These are phyloP conservation scores for Thermothielavioides terrestris DNA, from an alignment of 495 filamentous ascomycete species.

Conservation along the genomic window DNA sequence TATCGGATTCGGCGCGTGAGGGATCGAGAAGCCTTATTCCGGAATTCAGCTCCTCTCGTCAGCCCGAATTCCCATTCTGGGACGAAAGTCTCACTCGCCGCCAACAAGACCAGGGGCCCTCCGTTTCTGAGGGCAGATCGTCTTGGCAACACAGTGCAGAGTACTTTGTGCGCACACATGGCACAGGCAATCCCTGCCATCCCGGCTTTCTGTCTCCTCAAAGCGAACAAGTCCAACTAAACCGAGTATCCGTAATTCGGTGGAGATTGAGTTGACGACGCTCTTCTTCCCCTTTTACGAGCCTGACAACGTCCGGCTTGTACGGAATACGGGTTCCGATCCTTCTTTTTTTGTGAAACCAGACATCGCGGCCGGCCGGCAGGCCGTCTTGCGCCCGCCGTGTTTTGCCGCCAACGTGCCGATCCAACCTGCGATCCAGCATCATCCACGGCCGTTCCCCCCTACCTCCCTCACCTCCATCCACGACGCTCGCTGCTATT, in stretches of 20 bases:
- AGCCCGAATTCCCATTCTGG: too few species aligned
- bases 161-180: neutral
- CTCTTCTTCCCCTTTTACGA: neutral
- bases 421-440: constrained; percentile 1
- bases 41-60: too few species aligned
- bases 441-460: neutral
- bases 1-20: too few species aligned
- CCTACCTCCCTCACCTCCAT: neutral
- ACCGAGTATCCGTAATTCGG: neutral
- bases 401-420: constrained; percentile 14
- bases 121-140: constrained; percentile 6
- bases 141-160: too few species aligned
- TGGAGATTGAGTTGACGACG: neutral
- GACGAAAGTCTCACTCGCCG: neutral
- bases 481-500: too few species aligned
- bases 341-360: neutral
- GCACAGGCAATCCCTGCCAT: neutral
- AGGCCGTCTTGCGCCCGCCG: constrained; percentile 1
- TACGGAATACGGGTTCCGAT: neutral
- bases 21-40: too few species aligned
- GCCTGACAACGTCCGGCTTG: neutral
- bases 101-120: neutral
- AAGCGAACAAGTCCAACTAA: neutral
- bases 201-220: neutral
- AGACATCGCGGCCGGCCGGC: neutral